Evolutionary conservation across 805 yeast species (phyloP).

Genomic region (Kodamaea neixiangensis): DNA sequence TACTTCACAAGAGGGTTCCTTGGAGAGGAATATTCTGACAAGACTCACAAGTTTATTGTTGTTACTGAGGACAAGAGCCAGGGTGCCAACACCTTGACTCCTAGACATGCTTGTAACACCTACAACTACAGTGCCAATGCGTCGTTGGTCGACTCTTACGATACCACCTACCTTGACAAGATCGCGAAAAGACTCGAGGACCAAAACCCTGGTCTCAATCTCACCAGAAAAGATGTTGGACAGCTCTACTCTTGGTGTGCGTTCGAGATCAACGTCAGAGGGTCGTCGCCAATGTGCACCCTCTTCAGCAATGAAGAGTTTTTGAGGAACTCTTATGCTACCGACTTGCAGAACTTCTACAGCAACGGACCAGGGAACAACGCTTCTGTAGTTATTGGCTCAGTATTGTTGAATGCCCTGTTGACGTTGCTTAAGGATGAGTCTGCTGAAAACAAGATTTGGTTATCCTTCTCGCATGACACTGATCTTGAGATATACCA

Average conservation of each 20-base stretch:
- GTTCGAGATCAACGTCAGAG: slow-evolving; percentile 70
- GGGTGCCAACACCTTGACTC: slow-evolving; percentile 45
- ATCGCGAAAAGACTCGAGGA: slow-evolving; percentile 59
- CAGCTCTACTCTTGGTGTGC: slow-evolving; percentile 66
- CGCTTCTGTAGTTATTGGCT: slow-evolving; percentile 58
- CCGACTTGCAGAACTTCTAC: slow-evolving; percentile 62
- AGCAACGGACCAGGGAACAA: slow-evolving; percentile 64
- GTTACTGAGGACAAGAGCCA: slow-evolving; percentile 46
- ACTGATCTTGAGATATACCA: slow-evolving; percentile 61
- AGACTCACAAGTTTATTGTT: slow-evolving; percentile 35
- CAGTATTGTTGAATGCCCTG: slow-evolving; percentile 52
- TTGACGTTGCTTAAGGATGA: slow-evolving; percentile 49
- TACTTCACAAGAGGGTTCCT: slow-evolving; percentile 64
- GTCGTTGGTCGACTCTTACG: slow-evolving; percentile 26
- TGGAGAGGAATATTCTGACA: slow-evolving; percentile 42
- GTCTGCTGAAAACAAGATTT: slow-evolving; percentile 52
- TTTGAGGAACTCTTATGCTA: slow-evolving; percentile 59
- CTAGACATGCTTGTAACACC: slow-evolving; percentile 24
- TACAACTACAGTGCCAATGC: slow-evolving; percentile 17
- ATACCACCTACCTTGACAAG: slow-evolving; percentile 45
- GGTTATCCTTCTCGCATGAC: slow-evolving; percentile 77
- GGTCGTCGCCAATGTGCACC: slow-evolving; percentile 66
- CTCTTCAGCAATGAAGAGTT: slow-evolving; percentile 70
- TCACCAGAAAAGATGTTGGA: slow-evolving; percentile 54
- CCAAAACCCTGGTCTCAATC: slow-evolving; percentile 54